These are phyloP conservation scores for Exophiala spinifera DNA, from an alignment of 2,329 filamentous ascomycete species.

Conservation along the genomic window DNA sequence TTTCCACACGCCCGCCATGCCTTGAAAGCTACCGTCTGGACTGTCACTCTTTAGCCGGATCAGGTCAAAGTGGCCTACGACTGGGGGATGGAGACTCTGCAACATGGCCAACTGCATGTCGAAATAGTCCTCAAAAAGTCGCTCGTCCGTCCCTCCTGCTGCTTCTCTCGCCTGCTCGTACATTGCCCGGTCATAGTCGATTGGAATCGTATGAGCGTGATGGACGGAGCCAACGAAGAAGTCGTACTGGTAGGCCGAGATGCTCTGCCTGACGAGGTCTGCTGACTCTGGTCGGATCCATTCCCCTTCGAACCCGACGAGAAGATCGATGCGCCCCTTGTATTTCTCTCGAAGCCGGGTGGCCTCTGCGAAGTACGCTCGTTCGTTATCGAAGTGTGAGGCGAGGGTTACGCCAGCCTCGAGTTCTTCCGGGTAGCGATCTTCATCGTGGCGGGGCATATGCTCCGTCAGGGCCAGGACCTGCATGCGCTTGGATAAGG, in stretches of 20 bases:
- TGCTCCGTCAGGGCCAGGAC: slow-evolving; percentile 90
- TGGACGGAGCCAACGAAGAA: slow-evolving; percentile 93
- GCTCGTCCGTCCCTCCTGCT: slow-evolving; percentile 64
- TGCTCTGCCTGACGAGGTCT: slow-evolving; percentile 57
- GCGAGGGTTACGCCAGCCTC: slow-evolving; percentile 30
- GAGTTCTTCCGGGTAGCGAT: slow-evolving; percentile 92
- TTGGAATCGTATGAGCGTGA: slow-evolving; percentile 80
- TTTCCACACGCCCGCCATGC: slow-evolving; percentile 67
- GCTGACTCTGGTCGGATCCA: slow-evolving; percentile 75
- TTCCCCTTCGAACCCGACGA: slow-evolving; percentile 90
- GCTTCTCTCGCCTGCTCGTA: slow-evolving; percentile 63
- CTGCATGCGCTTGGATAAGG: slow-evolving; percentile 73
- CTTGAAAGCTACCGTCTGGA: slow-evolving; percentile 59
- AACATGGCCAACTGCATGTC: slow-evolving; percentile 85
- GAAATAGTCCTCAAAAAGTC: slow-evolving; percentile 80
- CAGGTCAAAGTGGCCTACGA: slow-evolving; percentile 94
- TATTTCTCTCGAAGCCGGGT: slow-evolving; percentile 69
- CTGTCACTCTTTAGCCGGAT: slow-evolving; percentile 74
- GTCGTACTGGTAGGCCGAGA: slow-evolving; percentile 65
- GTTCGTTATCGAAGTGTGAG: slow-evolving; percentile 45
- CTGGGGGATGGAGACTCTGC: slow-evolving; percentile 62
- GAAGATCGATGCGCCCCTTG: slow-evolving; percentile 66
- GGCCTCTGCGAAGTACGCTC: slow-evolving; percentile 72
- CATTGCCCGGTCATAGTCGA: slow-evolving; percentile 73
- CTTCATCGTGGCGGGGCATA: slow-evolving; percentile 76